Conservation (phyloP, 2,329 filamentous ascomycete species). For the Talaromyces sp. region DNA sequence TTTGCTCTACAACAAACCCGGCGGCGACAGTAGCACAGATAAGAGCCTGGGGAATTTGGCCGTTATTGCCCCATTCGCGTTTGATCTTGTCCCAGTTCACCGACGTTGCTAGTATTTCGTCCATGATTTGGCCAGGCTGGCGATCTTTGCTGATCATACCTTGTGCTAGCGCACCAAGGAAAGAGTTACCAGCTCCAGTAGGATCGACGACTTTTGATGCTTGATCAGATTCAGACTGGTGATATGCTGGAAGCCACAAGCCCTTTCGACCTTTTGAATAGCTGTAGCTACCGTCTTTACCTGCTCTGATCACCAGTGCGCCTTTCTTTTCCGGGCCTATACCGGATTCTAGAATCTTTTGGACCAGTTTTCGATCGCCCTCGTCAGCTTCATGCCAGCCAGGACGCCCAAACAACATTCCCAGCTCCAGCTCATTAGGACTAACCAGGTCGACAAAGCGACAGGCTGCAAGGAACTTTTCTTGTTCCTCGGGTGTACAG, state of each 20-base stretch:
- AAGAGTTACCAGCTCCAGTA: slow-evolving; percentile 90
- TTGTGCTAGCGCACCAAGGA: slow-evolving; percentile 63
- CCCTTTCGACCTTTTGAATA: slow-evolving; percentile 35
- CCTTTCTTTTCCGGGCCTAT: slow-evolving; percentile 39
- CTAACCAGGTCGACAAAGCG: slow-evolving; percentile 59
- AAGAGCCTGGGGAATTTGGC: slow-evolving; percentile 61
- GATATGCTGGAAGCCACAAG: slow-evolving; percentile 76
- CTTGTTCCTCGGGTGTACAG: slow-evolving; percentile 65
- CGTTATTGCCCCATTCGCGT: slow-evolving; percentile 48
- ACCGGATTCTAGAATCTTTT: slow-evolving; percentile 34
- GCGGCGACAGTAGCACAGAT: slow-evolving; percentile 78
- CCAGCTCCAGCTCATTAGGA: slow-evolving; percentile 89
- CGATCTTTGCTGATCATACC: slow-evolving; percentile 49
- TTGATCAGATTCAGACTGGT: slow-evolving; percentile 42
- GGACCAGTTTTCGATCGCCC: slow-evolving; percentile 32
- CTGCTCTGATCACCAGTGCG: slow-evolving; percentile 54
- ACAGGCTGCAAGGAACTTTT: slow-evolving; percentile 53
- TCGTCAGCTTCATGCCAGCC: slow-evolving; percentile 32
- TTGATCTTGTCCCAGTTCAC: slow-evolving; percentile 50
- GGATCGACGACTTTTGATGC: slow-evolving; percentile 69
- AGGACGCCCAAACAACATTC: slow-evolving; percentile 69
- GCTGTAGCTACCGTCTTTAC: slow-evolving; percentile 58
- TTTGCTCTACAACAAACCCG: slow-evolving; percentile 91
- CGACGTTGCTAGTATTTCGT: slow-evolving; percentile 44
- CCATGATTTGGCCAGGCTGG: slow-evolving; percentile 30